Evolutionary conservation across 305 asterid species (phyloP), one percentile per base, ranked within the genome.

Genomic region (Fraxinus xanthoxyloides): DNA sequence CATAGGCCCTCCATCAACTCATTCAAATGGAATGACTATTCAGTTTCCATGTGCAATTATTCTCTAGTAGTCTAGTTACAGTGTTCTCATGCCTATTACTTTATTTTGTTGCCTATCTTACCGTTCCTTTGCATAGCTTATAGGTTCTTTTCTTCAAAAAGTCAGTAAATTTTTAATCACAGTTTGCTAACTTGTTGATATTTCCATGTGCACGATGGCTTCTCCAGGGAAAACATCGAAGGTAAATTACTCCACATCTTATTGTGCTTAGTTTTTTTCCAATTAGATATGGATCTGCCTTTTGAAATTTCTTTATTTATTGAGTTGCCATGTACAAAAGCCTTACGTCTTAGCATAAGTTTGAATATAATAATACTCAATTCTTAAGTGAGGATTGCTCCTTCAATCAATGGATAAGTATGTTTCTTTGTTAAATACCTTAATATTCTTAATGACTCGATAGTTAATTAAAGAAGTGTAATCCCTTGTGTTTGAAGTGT

Each of bases 201-300:
- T 84, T 86, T 86, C 79, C 86, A 76, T 84, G 84, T 88, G 85
- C 76, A 77, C 77, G 83, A 72, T 84, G 89, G 34, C 83, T 77
- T 77, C 77, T 86, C 85, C 90, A 93, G 97, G 97, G 81, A 93
- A 90, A 93, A 89, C 93, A 77, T 85, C 93, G 19, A 93, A 90
- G 91, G 97, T 93, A 86, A 67, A 77, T 51, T 73, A 12, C 35
- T 24, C 54, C 24, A 7, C 65, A 59, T 72, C 69, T 70, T 56
- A 43, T 48, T 4, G 79, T 23, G n/a, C 13, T 30, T 30, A 8
- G 12, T 61, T 80, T 84, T 74, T 40, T 46, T 76, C 21, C 70
- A 28, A 35, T 54, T 28, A 15, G 19, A 80, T 17, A 63, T 36
- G 15, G n/a, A 30, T 35, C 67, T 63, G 46, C 65, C 24, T 40